Percentiles rank a stretch among this genome's conserved stretches.
Conservation (phyloP, 257 asterid genomes). For the Fraxinus pennsylvanica region DNA sequence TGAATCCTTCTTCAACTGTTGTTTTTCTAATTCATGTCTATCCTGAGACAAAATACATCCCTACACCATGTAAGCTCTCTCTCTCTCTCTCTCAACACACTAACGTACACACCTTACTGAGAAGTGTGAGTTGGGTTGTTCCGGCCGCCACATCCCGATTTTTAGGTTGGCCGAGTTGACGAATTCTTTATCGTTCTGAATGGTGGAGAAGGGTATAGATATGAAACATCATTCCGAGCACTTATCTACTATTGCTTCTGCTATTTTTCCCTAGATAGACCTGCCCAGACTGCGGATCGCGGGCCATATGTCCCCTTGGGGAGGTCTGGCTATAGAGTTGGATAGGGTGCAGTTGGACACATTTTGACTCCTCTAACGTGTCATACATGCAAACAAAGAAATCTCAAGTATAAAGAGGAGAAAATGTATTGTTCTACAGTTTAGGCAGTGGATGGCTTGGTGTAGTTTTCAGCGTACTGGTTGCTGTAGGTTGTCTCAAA, state of each 20-base stretch:
- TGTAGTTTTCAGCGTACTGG: not conserved
- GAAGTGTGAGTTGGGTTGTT: not conserved
- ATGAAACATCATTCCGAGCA: too few relatives aligned
- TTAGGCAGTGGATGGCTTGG: not conserved
- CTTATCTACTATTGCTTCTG: too few relatives aligned
- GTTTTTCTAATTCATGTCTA: constrained; percentile 64
- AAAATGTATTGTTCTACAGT: not conserved
- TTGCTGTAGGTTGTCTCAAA: too few relatives aligned
- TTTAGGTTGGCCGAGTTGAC: not conserved
- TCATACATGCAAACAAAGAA: not conserved
- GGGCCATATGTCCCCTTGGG: not conserved
- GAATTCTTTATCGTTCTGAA: too few relatives aligned
- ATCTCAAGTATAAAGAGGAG: not conserved
- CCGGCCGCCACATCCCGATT: not conserved
- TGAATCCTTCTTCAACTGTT: constrained; percentile 32
- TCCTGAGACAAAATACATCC: constrained; percentile 65
- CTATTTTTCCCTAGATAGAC: too few relatives aligned
- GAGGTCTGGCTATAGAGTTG: too few relatives aligned
- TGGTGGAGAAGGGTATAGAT: too few relatives aligned
- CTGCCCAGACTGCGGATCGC: not conserved
- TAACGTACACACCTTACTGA: not conserved
- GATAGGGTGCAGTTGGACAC: not conserved
- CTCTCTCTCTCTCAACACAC: not conserved
- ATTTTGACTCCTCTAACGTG: not conserved
- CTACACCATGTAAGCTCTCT: constrained; percentile 60